phyloP scores from a whole-genome alignment of 2,329 filamentous ascomycete species.

The Aspergillus tanneri region DNA sequence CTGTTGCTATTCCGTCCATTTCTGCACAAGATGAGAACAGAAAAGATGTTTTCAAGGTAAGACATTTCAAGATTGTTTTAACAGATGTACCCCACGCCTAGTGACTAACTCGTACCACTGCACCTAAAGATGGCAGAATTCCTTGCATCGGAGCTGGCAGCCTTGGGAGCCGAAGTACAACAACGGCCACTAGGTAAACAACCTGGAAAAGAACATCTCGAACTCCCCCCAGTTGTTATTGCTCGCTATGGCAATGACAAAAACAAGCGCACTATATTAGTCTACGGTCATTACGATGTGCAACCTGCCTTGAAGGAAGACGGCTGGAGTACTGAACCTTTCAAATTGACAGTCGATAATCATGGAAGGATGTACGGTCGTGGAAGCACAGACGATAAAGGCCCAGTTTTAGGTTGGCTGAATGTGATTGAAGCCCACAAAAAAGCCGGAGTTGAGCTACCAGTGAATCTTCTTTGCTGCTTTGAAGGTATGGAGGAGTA shows the following conservation, averaged over 20 bases:
- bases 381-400: constrained; percentile 96
- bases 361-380: constrained; percentile 95
- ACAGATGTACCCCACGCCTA: neutral
- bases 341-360: constrained; percentile 80
- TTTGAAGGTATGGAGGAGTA: constrained; percentile 99
- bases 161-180: constrained; percentile 82
- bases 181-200: constrained; percentile 86
- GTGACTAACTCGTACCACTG: constrained; percentile 5
- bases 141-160: constrained; percentile 77
- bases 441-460: constrained; percentile 89
- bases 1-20: constrained; percentile 93
- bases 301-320: constrained; percentile 92
- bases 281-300: constrained; percentile 98
- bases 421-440: constrained; percentile 98
- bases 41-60: constrained; percentile 79
- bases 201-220: constrained; percentile 82
- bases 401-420: constrained; percentile 92
- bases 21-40: constrained; percentile 87
- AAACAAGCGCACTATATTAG: constrained; percentile 89
- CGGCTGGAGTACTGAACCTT: constrained; percentile 94
- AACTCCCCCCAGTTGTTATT: constrained; percentile 88
- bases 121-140: constrained; percentile 76
- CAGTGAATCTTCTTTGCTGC: constrained; percentile 98
- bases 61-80: constrained; percentile 13
- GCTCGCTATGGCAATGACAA: constrained; percentile 89